These are phyloP conservation scores for Arctium lappa DNA, from an alignment of 129 eudicot species.

Conservation along the genomic window DNA sequence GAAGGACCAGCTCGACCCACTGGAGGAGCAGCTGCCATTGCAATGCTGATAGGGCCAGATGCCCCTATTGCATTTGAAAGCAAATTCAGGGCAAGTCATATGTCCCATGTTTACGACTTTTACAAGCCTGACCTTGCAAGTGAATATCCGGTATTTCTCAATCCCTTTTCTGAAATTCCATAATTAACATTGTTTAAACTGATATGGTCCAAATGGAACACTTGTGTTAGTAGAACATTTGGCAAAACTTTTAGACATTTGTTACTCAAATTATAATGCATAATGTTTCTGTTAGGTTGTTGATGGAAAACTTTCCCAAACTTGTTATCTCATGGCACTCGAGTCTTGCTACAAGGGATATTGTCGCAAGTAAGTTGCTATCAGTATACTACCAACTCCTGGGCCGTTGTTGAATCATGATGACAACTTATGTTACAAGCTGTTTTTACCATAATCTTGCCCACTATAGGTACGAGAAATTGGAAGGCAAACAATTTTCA, in stretches of 20 bases:
- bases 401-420: background rate
- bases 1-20: constrained; percentile 97
- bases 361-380: constrained; percentile 42
- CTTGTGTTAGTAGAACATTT: background rate
- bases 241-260: background rate
- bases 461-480: constrained; percentile 47
- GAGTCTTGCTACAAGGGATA: constrained; percentile 74
- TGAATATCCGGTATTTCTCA: constrained; percentile 74
- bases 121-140: constrained; percentile 89
- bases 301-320: constrained; percentile 93
- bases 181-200: background rate
- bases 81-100: constrained; percentile 81
- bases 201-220: no score
- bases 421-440: background rate
- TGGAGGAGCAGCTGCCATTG: constrained; percentile 89
- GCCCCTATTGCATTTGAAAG: constrained; percentile 89
- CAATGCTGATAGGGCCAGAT: constrained; percentile 83
- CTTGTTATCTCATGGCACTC: constrained; percentile 88
- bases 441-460: background rate
- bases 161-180: background rate
- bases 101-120: constrained; percentile 86
- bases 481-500: constrained; percentile 72
- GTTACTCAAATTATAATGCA: background rate
- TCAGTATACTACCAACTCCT: background rate
- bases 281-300: constrained; percentile 57